Evolutionary conservation across 2,329 filamentous ascomycete genomes (phyloP), one percentile per base, ranked within the genome.

Genomic region (Phialemonium atrogriseum): DNA sequence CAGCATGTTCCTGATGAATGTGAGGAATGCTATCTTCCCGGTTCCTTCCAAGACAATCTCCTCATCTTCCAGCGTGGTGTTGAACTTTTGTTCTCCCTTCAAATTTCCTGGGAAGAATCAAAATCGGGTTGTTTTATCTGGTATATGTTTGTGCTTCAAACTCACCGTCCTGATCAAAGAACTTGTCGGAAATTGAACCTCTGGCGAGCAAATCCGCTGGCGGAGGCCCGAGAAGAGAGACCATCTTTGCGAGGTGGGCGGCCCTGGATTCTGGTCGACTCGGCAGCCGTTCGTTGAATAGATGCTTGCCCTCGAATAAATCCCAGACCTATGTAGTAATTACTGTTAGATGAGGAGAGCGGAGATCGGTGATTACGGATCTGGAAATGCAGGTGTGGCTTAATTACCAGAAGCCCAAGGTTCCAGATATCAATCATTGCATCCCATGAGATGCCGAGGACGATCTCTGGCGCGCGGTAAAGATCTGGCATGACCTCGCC

Each of bases 341-440:
- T n/a, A n/a, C n/a, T n/a, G n/a, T n/a, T n/a, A n/a, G n/a, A n/a
- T n/a, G n/a, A n/a, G n/a, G n/a, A n/a, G n/a, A n/a, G n/a, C n/a
- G 13, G 18, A 13, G 11, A 30, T n/a, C 16, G 24, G 5, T 26
- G 9, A 26, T 12, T 16, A 15, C 13, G 15, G 9, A 15, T 9
- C 24, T n/a, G 5, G n/a, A n/a, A n/a, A 26, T 16, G 7, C 15
- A 6, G 9, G 12, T 7, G 8, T 15, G 24, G 24, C 15, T 26
- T 5, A 20, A 10, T 16, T n/a, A 30, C 28, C 28, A 30, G 22
- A 6, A 22, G 23, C 9, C 28, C 28, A 5, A 15, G 8, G 11
- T 9, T 13, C 28, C 28, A 23, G 17, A 30, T 30, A 22, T 23
- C 28, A 23, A 30, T 30, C 19, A 22, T 22, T 9, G 22, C 18